Evolutionary conservation across 208 protist genomes (phyloP).

Genomic region (Trypanosoma congolense): DNA sequence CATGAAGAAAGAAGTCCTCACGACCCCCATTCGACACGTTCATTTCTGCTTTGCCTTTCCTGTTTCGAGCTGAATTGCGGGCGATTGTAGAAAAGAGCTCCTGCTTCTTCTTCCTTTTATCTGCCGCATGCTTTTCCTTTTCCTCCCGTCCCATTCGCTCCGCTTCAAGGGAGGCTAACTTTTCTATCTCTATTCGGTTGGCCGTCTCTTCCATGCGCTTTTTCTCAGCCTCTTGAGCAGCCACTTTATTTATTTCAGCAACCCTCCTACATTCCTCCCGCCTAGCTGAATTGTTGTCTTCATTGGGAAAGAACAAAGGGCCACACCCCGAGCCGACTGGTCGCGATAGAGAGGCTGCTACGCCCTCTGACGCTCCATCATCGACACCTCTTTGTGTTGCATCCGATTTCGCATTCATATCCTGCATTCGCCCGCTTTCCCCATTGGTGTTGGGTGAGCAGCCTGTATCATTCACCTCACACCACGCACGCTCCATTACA

Average conservation of each 20-base stretch:
- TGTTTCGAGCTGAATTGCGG: background rate
- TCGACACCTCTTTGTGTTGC: background rate
- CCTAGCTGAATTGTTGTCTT: background rate
- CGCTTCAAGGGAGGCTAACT: constrained; percentile 5
- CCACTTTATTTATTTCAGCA: constrained; percentile 20
- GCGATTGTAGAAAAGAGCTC: background rate
- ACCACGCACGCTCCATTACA: background rate
- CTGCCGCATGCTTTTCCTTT: constrained; percentile 4
- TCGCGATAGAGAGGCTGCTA: background rate
- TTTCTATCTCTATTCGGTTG: constrained; percentile 9
- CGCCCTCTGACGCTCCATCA: background rate
- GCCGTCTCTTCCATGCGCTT: constrained; percentile 10
- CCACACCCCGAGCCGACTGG: background rate
- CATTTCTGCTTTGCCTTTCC: background rate
- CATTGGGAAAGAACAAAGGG: background rate
- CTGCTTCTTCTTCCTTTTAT: constrained; percentile 2
- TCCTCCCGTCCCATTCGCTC: constrained; percentile 6
- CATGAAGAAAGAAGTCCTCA: constrained; percentile 2
- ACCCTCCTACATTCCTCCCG: constrained; percentile 13
- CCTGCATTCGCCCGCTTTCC: too few relatives aligned
- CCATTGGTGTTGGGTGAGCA: too few relatives aligned
- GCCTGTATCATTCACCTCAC: background rate
- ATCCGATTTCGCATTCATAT: background rate
- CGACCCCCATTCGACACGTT: background rate
- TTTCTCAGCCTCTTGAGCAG: constrained; percentile 18